A percentile compares a stretch with the other conserved stretches of the same genome.
Evolutionary conservation across 2,329 filamentous ascomycete genomes (phyloP).

Genomic region (Sphaerostilbella broomeana): DNA sequence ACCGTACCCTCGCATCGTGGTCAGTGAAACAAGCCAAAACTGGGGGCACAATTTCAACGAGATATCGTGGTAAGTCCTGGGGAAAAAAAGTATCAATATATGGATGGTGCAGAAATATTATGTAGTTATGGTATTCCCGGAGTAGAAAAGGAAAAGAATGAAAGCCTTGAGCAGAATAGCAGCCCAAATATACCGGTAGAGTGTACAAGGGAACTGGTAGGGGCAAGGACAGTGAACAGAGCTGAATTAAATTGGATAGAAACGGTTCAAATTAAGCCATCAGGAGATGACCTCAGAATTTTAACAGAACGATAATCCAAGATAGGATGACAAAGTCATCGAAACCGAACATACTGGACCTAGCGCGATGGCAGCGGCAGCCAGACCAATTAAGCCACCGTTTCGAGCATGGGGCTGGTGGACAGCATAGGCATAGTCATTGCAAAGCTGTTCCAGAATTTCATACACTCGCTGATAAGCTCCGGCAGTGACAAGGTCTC

Average conservation of each 20-base stretch:
- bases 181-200: too few relatives aligned
- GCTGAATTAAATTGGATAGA: neutral
- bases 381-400: slow-evolving; percentile 89
- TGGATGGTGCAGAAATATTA: too few relatives aligned
- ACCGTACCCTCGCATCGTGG: slow-evolving; percentile 92
- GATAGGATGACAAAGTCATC: too few relatives aligned
- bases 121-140: too few relatives aligned
- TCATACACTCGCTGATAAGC: slow-evolving; percentile 76
- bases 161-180: too few relatives aligned
- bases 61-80: slow-evolving; percentile 87
- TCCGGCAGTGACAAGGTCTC: slow-evolving; percentile 68
- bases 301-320: too few relatives aligned
- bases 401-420: slow-evolving; percentile 96
- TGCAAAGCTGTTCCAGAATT: slow-evolving; percentile 92
- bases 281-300: neutral
- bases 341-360: slow-evolving; percentile 62
- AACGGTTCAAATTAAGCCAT: slow-evolving; percentile 1
- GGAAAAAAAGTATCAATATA: too few relatives aligned
- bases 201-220: too few relatives aligned
- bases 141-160: too few relatives aligned
- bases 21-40: slow-evolving; percentile 97
- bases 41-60: slow-evolving; percentile 90
- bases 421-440: slow-evolving; percentile 95
- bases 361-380: slow-evolving; percentile 90
- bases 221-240: neutral